Percentiles rank a stretch among this genome's conserved stretches.
phyloP scores from a whole-genome alignment of 352 stramenopile species.

The Albugo laibachii region DNA sequence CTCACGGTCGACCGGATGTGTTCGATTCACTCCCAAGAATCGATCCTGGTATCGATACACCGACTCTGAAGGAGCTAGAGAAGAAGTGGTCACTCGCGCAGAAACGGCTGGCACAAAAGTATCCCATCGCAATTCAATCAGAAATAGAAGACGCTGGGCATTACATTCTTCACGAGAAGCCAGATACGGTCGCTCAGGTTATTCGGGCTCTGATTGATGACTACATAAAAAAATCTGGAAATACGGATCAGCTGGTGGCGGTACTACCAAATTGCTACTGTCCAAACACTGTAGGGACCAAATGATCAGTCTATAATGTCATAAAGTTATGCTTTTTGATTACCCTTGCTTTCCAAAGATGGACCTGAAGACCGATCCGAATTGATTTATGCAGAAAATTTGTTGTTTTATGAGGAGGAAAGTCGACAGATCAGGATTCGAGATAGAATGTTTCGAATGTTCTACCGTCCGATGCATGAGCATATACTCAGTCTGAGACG shows the following conservation, averaged over 20 bases:
- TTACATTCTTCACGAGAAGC: constrained; percentile 54
- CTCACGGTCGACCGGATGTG: constrained; percentile 36
- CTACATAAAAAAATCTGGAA: background rate
- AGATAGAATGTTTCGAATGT: no score
- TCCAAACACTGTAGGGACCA: no score
- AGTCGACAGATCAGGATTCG: no score
- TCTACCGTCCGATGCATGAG: no score
- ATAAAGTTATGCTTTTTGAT: background rate
- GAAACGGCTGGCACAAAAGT: constrained; percentile 22
- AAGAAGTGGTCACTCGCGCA: constrained; percentile 46
- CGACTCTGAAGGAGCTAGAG: constrained; percentile 25
- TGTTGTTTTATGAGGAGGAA: no score
- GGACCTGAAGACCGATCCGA: background rate
- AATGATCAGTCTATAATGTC: background rate
- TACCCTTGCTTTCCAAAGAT: background rate
- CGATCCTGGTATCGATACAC: constrained; percentile 19
- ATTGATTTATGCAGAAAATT: constrained; percentile 1
- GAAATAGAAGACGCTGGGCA: constrained; percentile 33
- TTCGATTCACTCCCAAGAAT: constrained; percentile 42
- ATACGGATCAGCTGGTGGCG: no score
- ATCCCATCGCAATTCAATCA: constrained; percentile 19
- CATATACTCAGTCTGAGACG: no score
- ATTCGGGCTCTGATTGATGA: constrained; percentile 23
- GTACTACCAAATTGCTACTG: no score
- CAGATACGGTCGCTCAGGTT: constrained; percentile 27